Evolutionary conservation across 2,329 filamentous ascomycete genomes (phyloP).

Genomic region (Bipolaris gigantea): DNA sequence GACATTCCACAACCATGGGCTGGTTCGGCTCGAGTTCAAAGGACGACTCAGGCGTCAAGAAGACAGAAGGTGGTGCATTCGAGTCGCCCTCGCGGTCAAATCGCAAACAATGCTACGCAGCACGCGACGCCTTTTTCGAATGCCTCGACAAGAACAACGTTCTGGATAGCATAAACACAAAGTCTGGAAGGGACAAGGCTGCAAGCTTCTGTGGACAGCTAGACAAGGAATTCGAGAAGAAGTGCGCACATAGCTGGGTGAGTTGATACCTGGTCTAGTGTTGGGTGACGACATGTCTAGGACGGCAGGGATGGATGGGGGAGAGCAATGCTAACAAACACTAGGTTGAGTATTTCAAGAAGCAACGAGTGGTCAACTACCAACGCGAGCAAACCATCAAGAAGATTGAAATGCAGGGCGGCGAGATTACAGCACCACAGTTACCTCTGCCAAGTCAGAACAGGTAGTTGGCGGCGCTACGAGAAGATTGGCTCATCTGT

Average conservation of each 20-base stretch:
- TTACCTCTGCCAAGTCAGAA: conserved; percentile 33
- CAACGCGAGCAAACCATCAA: conserved; percentile 73
- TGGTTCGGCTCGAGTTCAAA: conserved; percentile 52
- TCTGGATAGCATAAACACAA: conserved; percentile 68
- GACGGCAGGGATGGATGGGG: background rate
- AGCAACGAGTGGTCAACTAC: conserved; percentile 88
- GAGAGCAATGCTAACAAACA: conserved; percentile 8
- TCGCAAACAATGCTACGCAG: conserved; percentile 84
- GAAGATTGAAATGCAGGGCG: conserved; percentile 49
- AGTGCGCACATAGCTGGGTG: conserved; percentile 91
- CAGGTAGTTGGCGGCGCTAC: background rate
- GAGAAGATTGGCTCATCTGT: background rate
- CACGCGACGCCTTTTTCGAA: conserved; percentile 82
- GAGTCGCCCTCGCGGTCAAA: conserved; percentile 84
- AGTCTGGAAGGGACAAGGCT: conserved; percentile 53
- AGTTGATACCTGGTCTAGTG: conserved; percentile 39
- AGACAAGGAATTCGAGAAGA: conserved; percentile 71
- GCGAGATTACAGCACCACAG: conserved; percentile 41
- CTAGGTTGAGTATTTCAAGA: conserved; percentile 96
- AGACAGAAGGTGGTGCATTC: conserved; percentile 56
- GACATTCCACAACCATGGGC: conserved; percentile 51
- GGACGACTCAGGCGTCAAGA: conserved; percentile 43
- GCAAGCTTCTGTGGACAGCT: conserved; percentile 63
- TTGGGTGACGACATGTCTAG: background rate
- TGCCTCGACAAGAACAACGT: conserved; percentile 84